Conservation (phyloP, 257 asterid genomes). For the Linderniella brevidens region DNA sequence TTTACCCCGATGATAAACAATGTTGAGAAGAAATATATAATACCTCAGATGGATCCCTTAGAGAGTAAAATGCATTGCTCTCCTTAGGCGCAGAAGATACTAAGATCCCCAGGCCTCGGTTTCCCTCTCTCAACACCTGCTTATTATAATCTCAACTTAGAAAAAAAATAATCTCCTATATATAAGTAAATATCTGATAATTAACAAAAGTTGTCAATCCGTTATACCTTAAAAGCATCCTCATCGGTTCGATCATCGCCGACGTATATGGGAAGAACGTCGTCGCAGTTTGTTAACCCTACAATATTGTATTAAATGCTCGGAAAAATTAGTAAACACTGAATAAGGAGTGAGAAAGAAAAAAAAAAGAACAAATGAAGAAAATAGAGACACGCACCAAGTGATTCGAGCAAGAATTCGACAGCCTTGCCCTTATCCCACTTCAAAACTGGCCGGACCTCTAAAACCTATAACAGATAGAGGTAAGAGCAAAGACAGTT, state of each 20-base stretch:
- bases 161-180: too few species aligned
- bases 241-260: conserved; percentile 98
- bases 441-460: conserved; percentile 75
- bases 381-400: conserved; percentile 35
- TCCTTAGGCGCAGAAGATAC: conserved; percentile 82
- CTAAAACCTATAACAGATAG: conserved; percentile 46
- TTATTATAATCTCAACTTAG: too few species aligned
- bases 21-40: background rate
- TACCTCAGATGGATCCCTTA: conserved; percentile 89
- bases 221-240: conserved; percentile 90
- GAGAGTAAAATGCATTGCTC: conserved; percentile 75
- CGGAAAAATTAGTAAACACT: too few species aligned
- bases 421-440: conserved; percentile 99
- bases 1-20: background rate
- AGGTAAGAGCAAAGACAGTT: background rate
- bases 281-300: conserved; percentile 56
- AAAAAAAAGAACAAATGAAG: too few species aligned
- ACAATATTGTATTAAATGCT: conserved; percentile 1
- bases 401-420: conserved; percentile 82
- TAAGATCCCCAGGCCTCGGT: conserved; percentile 67
- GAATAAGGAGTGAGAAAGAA: too few species aligned
- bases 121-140: conserved; percentile 62
- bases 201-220: too few species aligned
- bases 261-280: conserved; percentile 71
- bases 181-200: too few species aligned